Base-by-base conservation (phyloP, 208 protist genomes). In the Leishmania lainsoni region DNA sequence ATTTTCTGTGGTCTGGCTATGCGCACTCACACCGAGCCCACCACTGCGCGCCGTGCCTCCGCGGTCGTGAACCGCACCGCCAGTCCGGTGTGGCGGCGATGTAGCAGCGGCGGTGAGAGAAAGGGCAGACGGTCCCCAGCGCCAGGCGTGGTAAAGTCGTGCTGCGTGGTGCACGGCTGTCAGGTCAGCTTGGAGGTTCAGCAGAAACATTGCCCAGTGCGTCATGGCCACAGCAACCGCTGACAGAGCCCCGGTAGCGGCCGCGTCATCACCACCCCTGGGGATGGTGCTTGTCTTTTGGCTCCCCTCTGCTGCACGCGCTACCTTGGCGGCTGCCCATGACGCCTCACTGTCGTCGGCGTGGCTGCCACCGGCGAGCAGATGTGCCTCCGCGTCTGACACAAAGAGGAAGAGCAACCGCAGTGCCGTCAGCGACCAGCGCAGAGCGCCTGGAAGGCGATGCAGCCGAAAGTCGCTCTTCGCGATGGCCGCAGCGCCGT, bases 151-250 rank as follows among this genome's bases (percentile, higher is more conserved):
- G 73, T 79, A 85, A 29, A 85, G 78, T 32, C 74, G 82, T 5
- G 77, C 49, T 42, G 82, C 82, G 71, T 85, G 77, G 66, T 85
- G 77, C 29, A 85, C 82, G 32, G 77, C 82, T 17, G 68, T 65
- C 3, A 85, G 77, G 39, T 85, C 77, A 2, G 61, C 61, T 32
- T 79, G 71, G 39, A 85, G 78, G n/a, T 61, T 79, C 39, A 75
- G 22, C 61, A 85, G 68, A 75, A 85, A 85, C 54, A 85, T 59
- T 0, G 73, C 61, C 82, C 82, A 85, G 63, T 85, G 82, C 29
- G 82, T 85, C 82, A 85, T 81, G 20, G 82, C 77, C 39, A 85
- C 82, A n/a, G 77, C 77, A 8, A 85, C 82, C 9, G 82, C 82
- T 52, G 76, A 85, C 42, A 73, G 63, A 2, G 73, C 66, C 49